These are phyloP conservation scores for Eragrostis nindensis DNA, from an alignment of 176 grass and related monocot species.

Conservation along the genomic window DNA sequence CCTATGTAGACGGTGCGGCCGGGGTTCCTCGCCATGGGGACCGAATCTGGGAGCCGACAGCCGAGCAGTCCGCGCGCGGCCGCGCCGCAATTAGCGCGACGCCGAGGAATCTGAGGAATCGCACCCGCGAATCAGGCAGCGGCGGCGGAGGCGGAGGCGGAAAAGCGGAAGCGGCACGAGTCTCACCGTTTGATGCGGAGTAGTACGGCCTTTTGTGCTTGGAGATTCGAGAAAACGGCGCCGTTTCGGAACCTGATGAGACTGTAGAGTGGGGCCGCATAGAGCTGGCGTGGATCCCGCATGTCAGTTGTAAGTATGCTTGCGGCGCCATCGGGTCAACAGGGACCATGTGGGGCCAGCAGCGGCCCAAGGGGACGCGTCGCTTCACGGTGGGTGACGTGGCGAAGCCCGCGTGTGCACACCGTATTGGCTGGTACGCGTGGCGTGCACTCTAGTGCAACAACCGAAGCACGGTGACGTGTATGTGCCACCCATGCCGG, in stretches of 20 bases:
- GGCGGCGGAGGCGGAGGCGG: neutral
- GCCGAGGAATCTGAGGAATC: neutral
- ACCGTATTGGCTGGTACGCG: conserved; percentile 16
- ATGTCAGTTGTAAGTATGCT: neutral
- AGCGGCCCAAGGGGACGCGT: neutral
- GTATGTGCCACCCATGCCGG: neutral
- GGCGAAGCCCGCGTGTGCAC: neutral
- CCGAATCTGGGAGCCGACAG: conserved; percentile 16
- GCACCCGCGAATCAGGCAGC: neutral
- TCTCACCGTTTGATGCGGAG: neutral
- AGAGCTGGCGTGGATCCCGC: neutral
- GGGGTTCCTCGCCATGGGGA: conserved; percentile 55
- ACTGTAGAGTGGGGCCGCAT: neutral
- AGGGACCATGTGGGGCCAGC: neutral
- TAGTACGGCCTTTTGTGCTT: neutral
- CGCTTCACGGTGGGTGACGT: neutral
- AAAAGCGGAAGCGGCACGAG: neutral
- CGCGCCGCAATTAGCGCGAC: neutral
- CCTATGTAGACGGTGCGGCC: conserved; percentile 64
- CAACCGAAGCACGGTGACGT: neutral
- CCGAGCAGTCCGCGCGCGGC: neutral
- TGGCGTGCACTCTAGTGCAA: conserved; percentile 32
- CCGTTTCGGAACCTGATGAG: neutral
- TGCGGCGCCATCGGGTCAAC: neutral
- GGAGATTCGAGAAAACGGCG: conserved; percentile 22